Base-by-base conservation (phyloP, 306 rosid species). In the Lupinus albus region DNA sequence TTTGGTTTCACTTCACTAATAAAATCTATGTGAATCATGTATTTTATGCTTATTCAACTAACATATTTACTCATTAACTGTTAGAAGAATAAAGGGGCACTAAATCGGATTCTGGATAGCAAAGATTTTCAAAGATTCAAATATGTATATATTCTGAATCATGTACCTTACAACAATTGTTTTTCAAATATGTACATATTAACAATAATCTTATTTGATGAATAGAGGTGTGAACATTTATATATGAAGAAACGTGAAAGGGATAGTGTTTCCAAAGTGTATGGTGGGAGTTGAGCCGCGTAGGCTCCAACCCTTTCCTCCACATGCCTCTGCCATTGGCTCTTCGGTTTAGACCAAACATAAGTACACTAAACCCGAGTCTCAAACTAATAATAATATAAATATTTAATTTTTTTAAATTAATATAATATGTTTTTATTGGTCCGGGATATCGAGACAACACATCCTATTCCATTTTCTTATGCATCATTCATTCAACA, bases 241-340 rank as follows among this genome's bases (percentile, higher is more conserved):
- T 36, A 3, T 13, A 45, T 62, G 42, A 53, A 68, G 61, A n/a
- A 30, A 39, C 4, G 39, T 30, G 64, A 68, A 61, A 48, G 51
- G 35, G 39, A 58, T 10, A 13, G 60, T 53, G 41, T 44, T 54
- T 8, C 13, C 36, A 9, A 42, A 42, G 38, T 72, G 54, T 4
- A 52, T 46, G 82, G 79, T 72, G 59, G 35, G 32, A 45, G 11
- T 39, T 63, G 49, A 61, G 80, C 71, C 75, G 70, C 78, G 68
- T 67, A 21, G 42, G 11, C 70, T 51, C 0, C 4, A 8, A 67
- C 49, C n/a, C 39, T 36, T 45, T 48, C 12, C 7, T 44, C 67
- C 83, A 79, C 83, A 72, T 79, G 83, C 44, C 9, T 50, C 13
- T 51, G 20, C 74, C 66, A 38, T 71, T 58, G 8, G 5, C 11